Base-by-base conservation (phyloP, 768 basidiomycete genomes). In the Tulasnella sp. region DNA sequence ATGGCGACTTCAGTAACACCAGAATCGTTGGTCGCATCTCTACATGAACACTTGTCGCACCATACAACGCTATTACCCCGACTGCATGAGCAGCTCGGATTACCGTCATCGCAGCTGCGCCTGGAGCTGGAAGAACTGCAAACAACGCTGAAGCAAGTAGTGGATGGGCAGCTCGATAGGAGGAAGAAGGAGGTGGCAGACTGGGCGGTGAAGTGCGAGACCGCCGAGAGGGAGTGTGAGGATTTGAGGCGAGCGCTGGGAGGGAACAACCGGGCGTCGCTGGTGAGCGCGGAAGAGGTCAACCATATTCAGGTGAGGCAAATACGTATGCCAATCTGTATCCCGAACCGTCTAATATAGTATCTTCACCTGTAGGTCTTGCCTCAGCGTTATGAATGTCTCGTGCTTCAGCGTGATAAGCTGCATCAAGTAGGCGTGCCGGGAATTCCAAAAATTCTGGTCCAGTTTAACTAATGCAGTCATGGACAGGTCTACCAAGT, bases 51-150 rank as follows among this genome's bases (percentile, higher is more conserved):
- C 85, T 87, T 96, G 7, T 93, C 93, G 85, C 87, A 92, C 1
- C 95, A 97, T 86, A 95, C 94, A 0, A 92, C 93, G 82, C 88
- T 95, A 44, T 88, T 97, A 2, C 95, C 95, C 22, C 91, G 92
- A 9, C 88, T 97, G 5, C 95, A 97, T 85, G 88, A 90, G 0
- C 94, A 94, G 84, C 93, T 97, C 22, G 95, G 94, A 42, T 89
- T 97, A 20, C 94, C 96, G 12, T 86, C 91, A 40, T 91, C 92
- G 16, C 92, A 95, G 0, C 90, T 97, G 64, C 91, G 94, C 84
- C 93, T 94, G 85, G 96, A 98, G 81, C 89, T 97, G 44, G 87
- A 89, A 77, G 86, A 89, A 11, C 89, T 97, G 9, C 93, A 96
- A 83, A 89, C 92, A 44, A 91, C 93, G 75, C 91, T 97, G 69